These are phyloP conservation scores for Scleroderma citrinum DNA, from an alignment of 768 basidiomycete genomes.

Conservation along the genomic window DNA sequence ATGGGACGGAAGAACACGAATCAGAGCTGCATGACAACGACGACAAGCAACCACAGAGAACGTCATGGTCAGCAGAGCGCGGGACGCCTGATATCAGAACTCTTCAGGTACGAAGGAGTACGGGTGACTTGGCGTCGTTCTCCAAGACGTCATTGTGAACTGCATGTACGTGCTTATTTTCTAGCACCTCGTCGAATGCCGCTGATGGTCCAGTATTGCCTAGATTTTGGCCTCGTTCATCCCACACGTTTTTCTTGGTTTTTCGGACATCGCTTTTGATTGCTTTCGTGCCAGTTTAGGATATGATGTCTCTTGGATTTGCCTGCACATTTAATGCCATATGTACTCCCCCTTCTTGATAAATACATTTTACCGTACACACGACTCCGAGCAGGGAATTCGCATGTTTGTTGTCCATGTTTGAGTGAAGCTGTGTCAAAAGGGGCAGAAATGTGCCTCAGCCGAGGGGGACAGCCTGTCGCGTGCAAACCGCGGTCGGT, in stretches of 20 bases:
- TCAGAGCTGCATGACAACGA: not conserved
- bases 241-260: not conserved
- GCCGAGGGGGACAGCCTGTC: too few relatives aligned
- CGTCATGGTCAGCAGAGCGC: constrained; percentile 24
- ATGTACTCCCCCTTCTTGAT: too few relatives aligned
- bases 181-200: not conserved
- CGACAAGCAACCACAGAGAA: constrained; percentile 12
- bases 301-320: too few relatives aligned
- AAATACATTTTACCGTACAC: too few relatives aligned
- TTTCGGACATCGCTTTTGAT: not conserved
- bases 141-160: constrained; percentile 51
- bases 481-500: too few relatives aligned
- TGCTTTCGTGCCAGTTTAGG: too few relatives aligned
- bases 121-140: constrained; percentile 32
- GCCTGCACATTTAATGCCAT: too few relatives aligned
- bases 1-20: not conserved
- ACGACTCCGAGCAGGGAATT: too few relatives aligned
- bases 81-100: constrained; percentile 10
- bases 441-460: too few relatives aligned
- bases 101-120: constrained; percentile 16
- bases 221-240: not conserved
- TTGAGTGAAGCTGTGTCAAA: too few relatives aligned
- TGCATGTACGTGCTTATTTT: not conserved
- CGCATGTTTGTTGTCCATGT: too few relatives aligned
- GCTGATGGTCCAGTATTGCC: not conserved